A percentile compares a stretch with the other conserved stretches of the same genome.
These are phyloP conservation scores for Beta corolliflora DNA, from an alignment of 179 eudicot genomes.

Conservation along the genomic window DNA sequence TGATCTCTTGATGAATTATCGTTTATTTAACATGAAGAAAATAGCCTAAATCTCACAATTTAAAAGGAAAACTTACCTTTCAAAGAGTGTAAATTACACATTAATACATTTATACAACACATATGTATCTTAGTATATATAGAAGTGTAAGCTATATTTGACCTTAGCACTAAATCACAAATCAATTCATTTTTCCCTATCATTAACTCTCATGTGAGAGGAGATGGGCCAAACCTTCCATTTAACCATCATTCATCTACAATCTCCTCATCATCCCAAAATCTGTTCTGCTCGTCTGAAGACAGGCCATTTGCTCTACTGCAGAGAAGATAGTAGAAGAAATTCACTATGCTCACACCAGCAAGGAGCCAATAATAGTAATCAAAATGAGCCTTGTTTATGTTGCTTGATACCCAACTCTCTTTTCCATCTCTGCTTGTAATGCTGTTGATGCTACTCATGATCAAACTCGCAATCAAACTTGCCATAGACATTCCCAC, in stretches of 20 bases:
- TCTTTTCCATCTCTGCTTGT: constrained; percentile 38
- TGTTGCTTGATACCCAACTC: constrained; percentile 53
- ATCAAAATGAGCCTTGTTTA: constrained; percentile 52
- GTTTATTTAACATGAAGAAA: too few species aligned
- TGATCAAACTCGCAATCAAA: constrained; percentile 36
- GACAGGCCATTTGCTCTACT: constrained; percentile 43
- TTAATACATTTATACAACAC: too few species aligned
- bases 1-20: too few species aligned
- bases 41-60: too few species aligned
- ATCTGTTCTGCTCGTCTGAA: constrained; percentile 6
- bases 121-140: too few species aligned
- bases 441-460: constrained; percentile 34
- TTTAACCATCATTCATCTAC: background rate
- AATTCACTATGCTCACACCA: constrained; percentile 35
- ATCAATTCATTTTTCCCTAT: too few species aligned
- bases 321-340: constrained; percentile 40
- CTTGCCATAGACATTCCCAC: constrained; percentile 32
- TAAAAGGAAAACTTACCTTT: too few species aligned
- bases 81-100: too few species aligned
- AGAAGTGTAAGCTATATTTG: background rate
- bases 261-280: constrained; percentile 11
- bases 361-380: constrained; percentile 49
- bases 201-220: too few species aligned
- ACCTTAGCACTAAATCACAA: too few species aligned
- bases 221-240: background rate